phyloP scores from a whole-genome alignment of 768 basidiomycete species.

The Tylopilus balloui region DNA sequence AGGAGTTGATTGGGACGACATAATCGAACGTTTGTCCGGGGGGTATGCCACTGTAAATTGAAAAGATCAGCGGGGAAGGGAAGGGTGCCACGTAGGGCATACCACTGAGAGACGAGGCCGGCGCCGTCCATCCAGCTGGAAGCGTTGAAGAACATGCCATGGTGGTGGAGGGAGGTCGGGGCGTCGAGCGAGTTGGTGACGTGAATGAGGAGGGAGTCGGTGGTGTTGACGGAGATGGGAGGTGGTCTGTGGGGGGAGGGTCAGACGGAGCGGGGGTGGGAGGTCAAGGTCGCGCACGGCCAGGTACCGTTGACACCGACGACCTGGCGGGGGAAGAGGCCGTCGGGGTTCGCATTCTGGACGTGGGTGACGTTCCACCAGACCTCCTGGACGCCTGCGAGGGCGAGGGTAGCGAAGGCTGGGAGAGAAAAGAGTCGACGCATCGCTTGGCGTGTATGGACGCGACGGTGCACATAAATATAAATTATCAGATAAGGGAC shows the following conservation, averaged over 20 bases:
- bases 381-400: constrained; percentile 64
- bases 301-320: constrained; percentile 90
- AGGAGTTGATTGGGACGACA: constrained; percentile 61
- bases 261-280: not conserved
- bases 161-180: constrained; percentile 78
- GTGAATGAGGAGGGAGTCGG: constrained; percentile 75
- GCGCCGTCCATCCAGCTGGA: constrained; percentile 91
- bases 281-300: constrained; percentile 61
- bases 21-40: constrained; percentile 70
- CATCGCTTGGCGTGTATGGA: too few species aligned
- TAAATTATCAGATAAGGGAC: constrained; percentile 1
- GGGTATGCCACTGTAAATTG: constrained; percentile 62
- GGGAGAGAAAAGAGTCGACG: constrained; percentile 15
- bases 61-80: not conserved
- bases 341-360: constrained; percentile 76
- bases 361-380: constrained; percentile 95
- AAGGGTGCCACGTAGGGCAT: not conserved
- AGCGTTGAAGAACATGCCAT: constrained; percentile 93
- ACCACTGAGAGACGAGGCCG: constrained; percentile 80
- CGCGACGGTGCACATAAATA: too few species aligned
- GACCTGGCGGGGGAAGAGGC: constrained; percentile 66
- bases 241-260: constrained; percentile 60
- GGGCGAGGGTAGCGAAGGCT: constrained; percentile 31
- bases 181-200: constrained; percentile 65
- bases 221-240: constrained; percentile 64